phyloP scores from a whole-genome alignment of 495 filamentous ascomycete species.

The Annulohypoxylon bovei region DNA sequence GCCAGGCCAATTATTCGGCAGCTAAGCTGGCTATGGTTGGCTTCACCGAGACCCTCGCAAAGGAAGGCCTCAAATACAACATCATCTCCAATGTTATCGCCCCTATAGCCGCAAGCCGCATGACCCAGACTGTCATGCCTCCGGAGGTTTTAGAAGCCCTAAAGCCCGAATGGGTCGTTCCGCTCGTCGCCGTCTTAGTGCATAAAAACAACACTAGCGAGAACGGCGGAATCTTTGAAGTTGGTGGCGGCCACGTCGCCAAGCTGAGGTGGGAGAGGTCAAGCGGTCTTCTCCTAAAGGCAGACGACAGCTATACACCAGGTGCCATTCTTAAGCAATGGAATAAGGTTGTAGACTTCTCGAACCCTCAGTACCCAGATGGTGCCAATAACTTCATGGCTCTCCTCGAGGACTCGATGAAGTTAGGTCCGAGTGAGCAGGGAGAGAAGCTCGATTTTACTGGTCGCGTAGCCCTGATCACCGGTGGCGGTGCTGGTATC shows the following conservation, averaged over 20 bases:
- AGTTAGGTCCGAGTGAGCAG: slow-evolving; percentile 75
- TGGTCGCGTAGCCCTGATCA: slow-evolving; percentile 90
- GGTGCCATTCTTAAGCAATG: slow-evolving; percentile 89
- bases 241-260: slow-evolving; percentile 90
- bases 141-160: slow-evolving; percentile 88
- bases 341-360: slow-evolving; percentile 88
- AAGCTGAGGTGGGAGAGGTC: slow-evolving; percentile 97
- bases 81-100: slow-evolving; percentile 96
- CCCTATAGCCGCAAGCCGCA: slow-evolving; percentile 93
- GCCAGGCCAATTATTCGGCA: slow-evolving; percentile 96
- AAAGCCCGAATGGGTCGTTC: slow-evolving; percentile 96
- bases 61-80: slow-evolving; percentile 98
- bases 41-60: slow-evolving; percentile 97
- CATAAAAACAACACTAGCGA: slow-evolving; percentile 89
- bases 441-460: slow-evolving; percentile 87
- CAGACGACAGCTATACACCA: slow-evolving; percentile 87
- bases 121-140: slow-evolving; percentile 98
- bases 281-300: slow-evolving; percentile 88
- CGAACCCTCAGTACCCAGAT: slow-evolving; percentile 80
- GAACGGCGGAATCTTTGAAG: slow-evolving; percentile 91
- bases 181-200: slow-evolving; percentile 87
- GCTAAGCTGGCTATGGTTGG: slow-evolving; percentile 96
- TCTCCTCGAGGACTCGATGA: slow-evolving; percentile 85
- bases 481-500: slow-evolving; percentile 92
- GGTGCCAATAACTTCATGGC: slow-evolving; percentile 91